Conservation (phyloP, 78 protist species). For the Tieghemostelium lacteum region DNA sequence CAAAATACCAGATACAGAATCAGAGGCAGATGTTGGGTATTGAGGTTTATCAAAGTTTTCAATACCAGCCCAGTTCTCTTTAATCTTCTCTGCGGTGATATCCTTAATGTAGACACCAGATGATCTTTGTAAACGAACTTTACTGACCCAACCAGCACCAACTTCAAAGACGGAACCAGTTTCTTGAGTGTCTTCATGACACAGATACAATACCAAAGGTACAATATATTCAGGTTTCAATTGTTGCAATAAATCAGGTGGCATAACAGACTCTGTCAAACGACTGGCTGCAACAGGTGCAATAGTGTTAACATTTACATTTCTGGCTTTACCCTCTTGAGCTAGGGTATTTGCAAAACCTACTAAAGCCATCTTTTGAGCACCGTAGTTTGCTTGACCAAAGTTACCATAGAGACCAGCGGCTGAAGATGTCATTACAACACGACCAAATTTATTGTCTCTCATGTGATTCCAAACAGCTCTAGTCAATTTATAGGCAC, state of each 20-base stretch:
- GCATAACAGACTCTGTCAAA: constrained; percentile 85
- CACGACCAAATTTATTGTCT: constrained; percentile 85
- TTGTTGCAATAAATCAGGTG: constrained; percentile 78
- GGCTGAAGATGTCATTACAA: constrained; percentile 86
- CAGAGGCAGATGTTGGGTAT: constrained; percentile 76
- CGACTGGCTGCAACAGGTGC: constrained; percentile 91
- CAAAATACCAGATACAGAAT: constrained; percentile 52
- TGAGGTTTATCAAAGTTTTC: constrained; percentile 40
- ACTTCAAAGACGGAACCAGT: constrained; percentile 82
- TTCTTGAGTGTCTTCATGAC: constrained; percentile 83
- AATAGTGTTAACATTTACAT: constrained; percentile 86
- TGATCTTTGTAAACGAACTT: constrained; percentile 81
- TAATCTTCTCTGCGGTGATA: constrained; percentile 46
- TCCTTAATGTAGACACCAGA: constrained; percentile 69
- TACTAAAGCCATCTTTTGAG: constrained; percentile 87
- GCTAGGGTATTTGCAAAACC: constrained; percentile 88
- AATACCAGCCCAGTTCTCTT: constrained; percentile 43
- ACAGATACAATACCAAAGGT: constrained; percentile 86
- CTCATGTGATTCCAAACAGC: constrained; percentile 91
- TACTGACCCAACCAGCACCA: constrained; percentile 90
- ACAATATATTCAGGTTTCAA: constrained; percentile 90
- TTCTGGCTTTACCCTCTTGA: constrained; percentile 84
- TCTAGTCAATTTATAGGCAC: constrained; percentile 84
- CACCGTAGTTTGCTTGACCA: constrained; percentile 92
- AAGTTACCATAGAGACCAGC: constrained; percentile 93